A percentile compares a stretch with the other conserved stretches of the same genome.
Evolutionary conservation across 2,329 filamentous ascomycete species (phyloP).

Genomic region (Aspergillus amoenus): DNA sequence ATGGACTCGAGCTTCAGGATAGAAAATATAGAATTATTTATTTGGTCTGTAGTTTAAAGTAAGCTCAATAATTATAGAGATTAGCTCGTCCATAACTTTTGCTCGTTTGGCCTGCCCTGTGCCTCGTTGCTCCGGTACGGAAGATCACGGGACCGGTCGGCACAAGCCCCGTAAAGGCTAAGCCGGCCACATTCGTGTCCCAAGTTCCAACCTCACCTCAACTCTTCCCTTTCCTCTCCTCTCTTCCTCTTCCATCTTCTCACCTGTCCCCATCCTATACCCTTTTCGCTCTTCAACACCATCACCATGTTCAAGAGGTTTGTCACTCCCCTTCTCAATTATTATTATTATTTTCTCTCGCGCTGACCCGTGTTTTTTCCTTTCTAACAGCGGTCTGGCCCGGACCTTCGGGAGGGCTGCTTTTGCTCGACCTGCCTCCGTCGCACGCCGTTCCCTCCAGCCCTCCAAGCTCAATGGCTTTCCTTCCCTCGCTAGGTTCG

Average conservation of each 20-base stretch:
- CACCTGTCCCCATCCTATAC: slow-evolving; percentile 34
- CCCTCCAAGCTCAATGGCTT: slow-evolving; percentile 57
- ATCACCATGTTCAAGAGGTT: slow-evolving; percentile 64
- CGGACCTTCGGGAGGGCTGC: slow-evolving; percentile 62
- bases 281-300: slow-evolving; percentile 47
- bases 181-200: slow-evolving; percentile 31
- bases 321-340: slow-evolving; percentile 26
- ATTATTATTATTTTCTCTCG: slow-evolving; percentile 14
- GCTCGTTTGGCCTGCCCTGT: neutral
- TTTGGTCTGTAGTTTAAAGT: neutral
- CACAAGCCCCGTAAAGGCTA: slow-evolving; percentile 45
- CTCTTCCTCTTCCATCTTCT: slow-evolving; percentile 33
- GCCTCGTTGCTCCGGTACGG: slow-evolving; percentile 34
- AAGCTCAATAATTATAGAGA: neutral
- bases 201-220: slow-evolving; percentile 31
- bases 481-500: slow-evolving; percentile 62
- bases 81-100: neutral
- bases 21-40: neutral
- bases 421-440: slow-evolving; percentile 56
- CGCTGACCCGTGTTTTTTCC: slow-evolving; percentile 10
- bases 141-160: slow-evolving; percentile 44
- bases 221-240: slow-evolving; percentile 30
- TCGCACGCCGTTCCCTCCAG: slow-evolving; percentile 57
- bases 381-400: slow-evolving; percentile 59
- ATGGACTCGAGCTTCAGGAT: neutral